phyloP scores from a whole-genome alignment of 2,329 filamentous ascomycete species.

The Calcarisporium arbuscula region DNA sequence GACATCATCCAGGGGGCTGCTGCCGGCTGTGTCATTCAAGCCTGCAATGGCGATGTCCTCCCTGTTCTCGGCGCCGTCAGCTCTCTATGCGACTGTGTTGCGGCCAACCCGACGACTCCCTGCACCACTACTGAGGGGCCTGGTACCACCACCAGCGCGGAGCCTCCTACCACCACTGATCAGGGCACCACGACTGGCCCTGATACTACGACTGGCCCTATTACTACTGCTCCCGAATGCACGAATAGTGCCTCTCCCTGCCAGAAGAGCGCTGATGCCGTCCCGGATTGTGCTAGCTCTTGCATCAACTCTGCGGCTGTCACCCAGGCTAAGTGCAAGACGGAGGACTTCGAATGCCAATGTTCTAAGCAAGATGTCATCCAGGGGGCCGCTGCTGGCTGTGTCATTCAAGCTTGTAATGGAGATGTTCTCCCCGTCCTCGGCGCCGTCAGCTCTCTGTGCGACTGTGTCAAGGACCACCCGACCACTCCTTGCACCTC shows the following conservation, averaged over 20 bases:
- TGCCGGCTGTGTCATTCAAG: conserved; percentile 11
- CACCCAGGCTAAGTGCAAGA: conserved; percentile 6
- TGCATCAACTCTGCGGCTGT: conserved; percentile 13
- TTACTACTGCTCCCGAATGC: conserved; percentile 1
- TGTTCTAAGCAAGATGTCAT: conserved; percentile 11
- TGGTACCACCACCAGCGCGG: neutral
- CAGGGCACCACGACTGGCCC: neutral
- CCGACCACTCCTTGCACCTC: conserved; percentile 14
- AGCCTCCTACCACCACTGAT: neutral
- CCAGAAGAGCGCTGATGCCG: conserved; percentile 9
- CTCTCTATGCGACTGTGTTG: conserved; percentile 15
- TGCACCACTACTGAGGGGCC: conserved; percentile 9
- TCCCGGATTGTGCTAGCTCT: conserved; percentile 10
- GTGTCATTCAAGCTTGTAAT: conserved; percentile 18
- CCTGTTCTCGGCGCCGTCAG: conserved; percentile 11
- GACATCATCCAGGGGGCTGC: conserved; percentile 11
- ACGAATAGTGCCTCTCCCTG: conserved; percentile 6
- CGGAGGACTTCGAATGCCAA: conserved; percentile 12
- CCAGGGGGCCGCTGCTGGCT: conserved; percentile 11
- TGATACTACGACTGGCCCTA: neutral
- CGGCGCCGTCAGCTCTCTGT: conserved; percentile 14
- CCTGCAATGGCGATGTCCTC: conserved; percentile 8
- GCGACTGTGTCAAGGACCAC: conserved; percentile 16
- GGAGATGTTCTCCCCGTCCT: conserved; percentile 13
- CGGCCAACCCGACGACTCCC: conserved; percentile 11